Evolutionary conservation across 2,329 filamentous ascomycete genomes (phyloP), one percentile per base, ranked within the genome.

Genomic region (Colletotrichum ledebouriae): DNA sequence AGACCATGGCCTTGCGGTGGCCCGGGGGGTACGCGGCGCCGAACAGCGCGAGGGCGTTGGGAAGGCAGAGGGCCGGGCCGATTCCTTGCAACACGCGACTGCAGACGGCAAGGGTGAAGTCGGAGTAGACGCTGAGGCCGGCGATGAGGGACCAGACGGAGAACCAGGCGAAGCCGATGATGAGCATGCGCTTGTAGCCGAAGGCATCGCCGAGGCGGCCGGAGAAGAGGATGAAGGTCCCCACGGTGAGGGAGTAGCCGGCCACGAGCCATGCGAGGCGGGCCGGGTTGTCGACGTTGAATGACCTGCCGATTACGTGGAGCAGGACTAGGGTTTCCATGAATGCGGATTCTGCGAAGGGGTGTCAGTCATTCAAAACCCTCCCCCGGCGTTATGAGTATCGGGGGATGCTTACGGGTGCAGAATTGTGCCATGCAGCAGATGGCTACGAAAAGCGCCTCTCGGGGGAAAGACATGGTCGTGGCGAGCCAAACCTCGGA

Each of bases 21-120:
- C 89, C 89, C 0, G 86, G 86, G 0, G 81, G 77, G 71, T 90
- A 91, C 0, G 85, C 82, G 0, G 80, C 79, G 2, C 88, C 89
- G 0, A 92, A 76, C 12, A 93, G 81, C 2, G 89, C 89, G 22
- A 92, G 77, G 0, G 82, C 88, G 70, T 91, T 92, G 0, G 90
- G 90, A 25, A 92, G 79, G 11, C 85, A 78, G 39, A 92, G 80
- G 0, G 89, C 88, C 0, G 88, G 87, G 0, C 90, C 90, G 17
- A 90, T 83, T 0, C 88, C 87, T 70, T 87, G 84, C 10, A 88
- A 74, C 3, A 81, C 84, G 25, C 86, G 81, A 20, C 79, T 79
- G 59, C 86, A 78, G 22, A 78, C 79, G 73, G 66, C 66, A 46
- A 66, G 56, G 15, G 62, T 62, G 56, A 66, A 66, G 42, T 64